Evolutionary conservation across 768 basidiomycete genomes (phyloP), one percentile per base, ranked within the genome.

Genomic region (Termitomyces sp.): DNA sequence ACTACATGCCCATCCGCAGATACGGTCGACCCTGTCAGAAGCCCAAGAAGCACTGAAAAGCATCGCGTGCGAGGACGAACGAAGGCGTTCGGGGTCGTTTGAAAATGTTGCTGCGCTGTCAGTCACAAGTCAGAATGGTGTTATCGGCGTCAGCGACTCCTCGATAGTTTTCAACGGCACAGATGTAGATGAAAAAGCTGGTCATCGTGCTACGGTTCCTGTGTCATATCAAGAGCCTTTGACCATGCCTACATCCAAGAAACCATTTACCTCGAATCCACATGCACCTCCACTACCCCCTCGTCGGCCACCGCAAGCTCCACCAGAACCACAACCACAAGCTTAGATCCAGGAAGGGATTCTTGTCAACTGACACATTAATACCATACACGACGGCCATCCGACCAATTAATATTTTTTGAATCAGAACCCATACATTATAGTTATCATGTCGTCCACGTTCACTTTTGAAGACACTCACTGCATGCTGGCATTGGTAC

Each of bases 21-120:
- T 67, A 14, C 47, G 63, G 9, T 34, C 64, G 38, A 66, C 66
- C 11, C 49, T 66, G 54, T 64, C 62, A 34, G 64, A 53, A 1
- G 83, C 86, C 4, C 82, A 82, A 21, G 78, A 80, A 41, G 76
- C 78, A 11, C 73, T 88, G 27, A 82, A 86, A 70, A 77, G 75
- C 40, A 86, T 89, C 53, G 85, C 71, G 29, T 69, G 73, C 10
- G 77, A 71, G 59, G 81, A 82, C 59, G 74, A 76, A 51, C 69
- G 62, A 53, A 70, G 67, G 50, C 61, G 69, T 32, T 55, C 43
- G 17, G 5, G 7, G 23, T 32, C 51, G 17, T 55, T 41, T 35
- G 62, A 51, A 17, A 55, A 38, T 43, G 43, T 44, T 34, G 25
- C 32, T 25, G 47, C 40, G 3, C 16, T 49, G 25, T n/a, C 52